Base-by-base conservation (phyloP, 2,329 filamentous ascomycete species). In the Fusarium guadeloupense region DNA sequence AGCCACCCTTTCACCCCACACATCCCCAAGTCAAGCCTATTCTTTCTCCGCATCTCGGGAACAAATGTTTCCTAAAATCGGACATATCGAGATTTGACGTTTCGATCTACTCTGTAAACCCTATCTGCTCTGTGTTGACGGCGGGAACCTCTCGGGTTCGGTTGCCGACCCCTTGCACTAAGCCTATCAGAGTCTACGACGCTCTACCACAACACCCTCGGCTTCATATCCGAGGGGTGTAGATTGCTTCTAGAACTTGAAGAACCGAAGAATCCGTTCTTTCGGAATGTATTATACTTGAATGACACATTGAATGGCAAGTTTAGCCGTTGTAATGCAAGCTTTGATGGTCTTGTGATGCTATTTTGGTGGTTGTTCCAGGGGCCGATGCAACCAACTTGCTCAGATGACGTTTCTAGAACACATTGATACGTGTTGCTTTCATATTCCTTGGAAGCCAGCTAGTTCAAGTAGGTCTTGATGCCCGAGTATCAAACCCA, bases 181-280 rank as follows among this genome's bases (percentile, higher is more conserved):
- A 9, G 20, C 35, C 42, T 28, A 47, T 53, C 30, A 19, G 20
- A 46, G 42, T n/a, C 48, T 28, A 21, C 8, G 6, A 46, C 26
- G 34, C 34, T 47, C 42, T 53, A 43, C 43, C 26, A 23, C 20
- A 41, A 48, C 45, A 21, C 35, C 35, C 25, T 53, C 42, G 50
- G 42, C 5, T 35, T 5, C 3, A 12, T 9, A 53, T 10, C 50
- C 42, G 50, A 47, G 30, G 49, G 28, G 17, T 17, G 33, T 46
- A 43, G 17, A 21, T 33, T 6, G 33, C 33, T 34, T 34, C 33
- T 17, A 12, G 9, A 19, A 34, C 2, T 21, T 17, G 4, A 9
- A 13, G 31, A 37, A 37, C 50, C 35, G 50, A 47, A 16, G 26
- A 25, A 21, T 16, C 40, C 40, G 48, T 39, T 23, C 12, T 13